These are phyloP conservation scores for Cucumis sativus DNA, from an alignment of 306 rosid species.

Conservation along the genomic window Cucumber_9930_V3 NC_026657.2:34165001-34165500, in stretches of 20 bases:
- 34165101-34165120: conserved; percentile 42
- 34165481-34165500: conserved; percentile 28
- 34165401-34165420: conserved; percentile 84
- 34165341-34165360: conserved; percentile 12
- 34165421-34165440: conserved; percentile 72
- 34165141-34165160: conserved; percentile 71
- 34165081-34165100: conserved; percentile 52
- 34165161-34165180: conserved; percentile 61
- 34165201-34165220: conserved; percentile 24
- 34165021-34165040: conserved; percentile 72
- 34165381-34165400: conserved; percentile 65
- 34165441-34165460: conserved; percentile 67
- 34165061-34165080: conserved; percentile 39
- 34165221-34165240: conserved; percentile 54
- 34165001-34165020: conserved; percentile 35
- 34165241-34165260: conserved; percentile 72
- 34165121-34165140: conserved; percentile 62
- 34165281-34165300: conserved; percentile 32
- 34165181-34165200: conserved; percentile 22
- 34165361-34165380: conserved; percentile 28
- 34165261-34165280: conserved; percentile 54
- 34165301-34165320: conserved; percentile 36
- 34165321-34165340: conserved; percentile 5
- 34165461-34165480: conserved; percentile 58
- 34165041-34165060: conserved; percentile 64